Conservation (phyloP, 805 yeast species). For the Teunomyces lycoperdinae region DNA sequence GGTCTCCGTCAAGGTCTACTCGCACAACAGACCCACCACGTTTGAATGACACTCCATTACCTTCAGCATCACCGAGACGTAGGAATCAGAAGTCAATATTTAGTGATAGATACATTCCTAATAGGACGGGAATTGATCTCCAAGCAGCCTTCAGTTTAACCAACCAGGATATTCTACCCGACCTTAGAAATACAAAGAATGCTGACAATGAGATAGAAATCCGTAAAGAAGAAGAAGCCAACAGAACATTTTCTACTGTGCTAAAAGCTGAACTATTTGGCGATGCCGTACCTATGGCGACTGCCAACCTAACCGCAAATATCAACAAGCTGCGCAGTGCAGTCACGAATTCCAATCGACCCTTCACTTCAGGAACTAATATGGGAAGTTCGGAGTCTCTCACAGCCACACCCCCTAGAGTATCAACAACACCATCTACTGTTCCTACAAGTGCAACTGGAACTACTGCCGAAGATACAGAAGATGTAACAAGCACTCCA, state of each 20-base stretch:
- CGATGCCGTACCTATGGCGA: conserved; percentile 63
- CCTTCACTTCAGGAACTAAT: conserved; percentile 18
- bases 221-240: conserved; percentile 76
- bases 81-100: conserved; percentile 49
- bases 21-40: conserved; percentile 37
- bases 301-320: conserved; percentile 27
- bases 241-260: conserved; percentile 80
- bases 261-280: conserved; percentile 90
- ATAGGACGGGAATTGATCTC: conserved; percentile 78
- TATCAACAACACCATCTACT: neutral
- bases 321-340: conserved; percentile 3
- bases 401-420: conserved; percentile 1
- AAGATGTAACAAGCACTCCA: conserved; percentile 33
- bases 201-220: conserved; percentile 62
- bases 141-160: conserved; percentile 77
- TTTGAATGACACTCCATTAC: conserved; percentile 25
- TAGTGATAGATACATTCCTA: conserved; percentile 87
- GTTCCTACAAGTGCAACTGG: conserved; percentile 3
- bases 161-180: conserved; percentile 42
- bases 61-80: conserved; percentile 49
- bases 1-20: conserved; percentile 43
- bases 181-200: conserved; percentile 25
- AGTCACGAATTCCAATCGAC: conserved; percentile 8
- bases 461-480: conserved; percentile 2
- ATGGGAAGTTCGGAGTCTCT: neutral